phyloP scores from a whole-genome alignment of 768 basidiomycete genomes.

The Suillus plorans region DNA sequence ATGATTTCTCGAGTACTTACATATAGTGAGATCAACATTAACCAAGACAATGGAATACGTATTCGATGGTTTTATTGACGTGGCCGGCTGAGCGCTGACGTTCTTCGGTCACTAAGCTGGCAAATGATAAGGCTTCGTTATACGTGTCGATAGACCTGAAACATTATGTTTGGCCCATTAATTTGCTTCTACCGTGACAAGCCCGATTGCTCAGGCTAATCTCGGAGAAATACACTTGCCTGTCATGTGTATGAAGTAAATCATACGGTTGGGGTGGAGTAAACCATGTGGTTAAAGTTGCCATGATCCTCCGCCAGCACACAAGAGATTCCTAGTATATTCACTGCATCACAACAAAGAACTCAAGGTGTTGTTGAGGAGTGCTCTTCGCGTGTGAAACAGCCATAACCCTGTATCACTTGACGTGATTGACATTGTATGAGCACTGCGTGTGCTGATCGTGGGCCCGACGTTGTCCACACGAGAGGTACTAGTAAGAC shows the following conservation, averaged over 20 bases:
- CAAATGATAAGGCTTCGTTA: not conserved
- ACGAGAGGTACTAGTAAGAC: no score
- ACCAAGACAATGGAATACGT: not conserved
- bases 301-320: not conserved
- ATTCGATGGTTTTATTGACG: not conserved
- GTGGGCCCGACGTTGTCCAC: not conserved
- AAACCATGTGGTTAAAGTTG: not conserved
- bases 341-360: not conserved
- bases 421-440: not conserved
- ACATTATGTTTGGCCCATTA: not conserved
- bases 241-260: not conserved
- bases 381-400: not conserved
- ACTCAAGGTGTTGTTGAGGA: not conserved
- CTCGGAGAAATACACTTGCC: not conserved
- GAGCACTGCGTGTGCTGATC: not conserved
- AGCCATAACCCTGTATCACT: not conserved
- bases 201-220: not conserved
- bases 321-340: not conserved
- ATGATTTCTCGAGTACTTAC: not conserved
- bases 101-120: not conserved
- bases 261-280: not conserved
- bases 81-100: not conserved
- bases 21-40: not conserved
- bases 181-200: no score
- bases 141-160: not conserved